Conservation (phyloP, 225 moss, liverwort and hornwort genomes). For the Sphagnum contortum region DNA sequence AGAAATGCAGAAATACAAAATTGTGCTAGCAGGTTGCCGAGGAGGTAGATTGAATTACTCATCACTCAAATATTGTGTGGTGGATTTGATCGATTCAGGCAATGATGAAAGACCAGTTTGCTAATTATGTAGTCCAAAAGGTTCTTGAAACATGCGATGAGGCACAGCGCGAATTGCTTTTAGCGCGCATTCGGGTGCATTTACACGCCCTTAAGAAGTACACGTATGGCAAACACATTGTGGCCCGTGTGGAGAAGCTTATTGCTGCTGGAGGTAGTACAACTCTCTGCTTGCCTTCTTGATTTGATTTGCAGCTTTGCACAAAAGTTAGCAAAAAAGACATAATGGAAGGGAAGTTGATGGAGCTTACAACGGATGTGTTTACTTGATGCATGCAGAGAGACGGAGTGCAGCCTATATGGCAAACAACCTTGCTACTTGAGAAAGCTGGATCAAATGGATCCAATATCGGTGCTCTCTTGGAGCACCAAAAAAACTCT, state of each 20-base stretch:
- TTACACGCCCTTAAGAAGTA: constrained; percentile 97
- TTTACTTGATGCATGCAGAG: constrained; percentile 46
- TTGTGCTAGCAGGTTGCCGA: too few relatives aligned
- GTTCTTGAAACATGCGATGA: constrained; percentile 97
- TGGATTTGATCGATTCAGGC: constrained; percentile 32
- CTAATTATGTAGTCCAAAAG: constrained; percentile 97
- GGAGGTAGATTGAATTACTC: too few relatives aligned
- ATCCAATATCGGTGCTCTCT: too few relatives aligned
- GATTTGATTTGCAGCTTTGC: too few relatives aligned
- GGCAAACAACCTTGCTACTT: constrained; percentile 51
- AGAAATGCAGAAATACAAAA: too few relatives aligned
- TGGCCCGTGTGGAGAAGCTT: constrained; percentile 97
- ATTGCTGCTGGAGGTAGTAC: constrained; percentile 91
- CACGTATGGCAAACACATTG: constrained; percentile 98
- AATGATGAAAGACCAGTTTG: constrained; percentile 97
- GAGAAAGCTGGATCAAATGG: constrained; percentile 4
- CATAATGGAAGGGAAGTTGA: too few relatives aligned
- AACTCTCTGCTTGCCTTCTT: neutral
- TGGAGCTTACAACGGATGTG: too few relatives aligned
- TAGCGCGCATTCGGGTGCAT: constrained; percentile 93
- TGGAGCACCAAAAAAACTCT: neutral
- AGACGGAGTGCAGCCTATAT: constrained; percentile 89
- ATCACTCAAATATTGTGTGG: neutral
- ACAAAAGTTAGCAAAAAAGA: too few relatives aligned
- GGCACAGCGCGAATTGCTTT: constrained; percentile 79